Evolutionary conservation across 2,329 filamentous ascomycete species (phyloP), one percentile per base, ranked within the genome.

Genomic region (Fusarium sp.): DNA sequence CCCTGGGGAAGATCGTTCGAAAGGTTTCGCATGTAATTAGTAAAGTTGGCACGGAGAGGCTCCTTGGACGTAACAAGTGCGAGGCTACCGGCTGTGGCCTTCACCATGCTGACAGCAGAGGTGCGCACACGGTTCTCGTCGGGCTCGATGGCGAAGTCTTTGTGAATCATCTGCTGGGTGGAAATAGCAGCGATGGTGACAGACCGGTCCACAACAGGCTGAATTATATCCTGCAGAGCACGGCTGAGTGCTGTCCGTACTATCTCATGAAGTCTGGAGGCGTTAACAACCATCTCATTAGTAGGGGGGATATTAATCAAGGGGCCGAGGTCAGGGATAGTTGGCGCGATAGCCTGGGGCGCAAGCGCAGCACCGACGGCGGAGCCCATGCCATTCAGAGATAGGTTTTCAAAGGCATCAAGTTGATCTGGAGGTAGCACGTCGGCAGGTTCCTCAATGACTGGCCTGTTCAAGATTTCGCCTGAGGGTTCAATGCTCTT

Each of bases 1-100:
- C 91, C 91, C 49, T 92, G 90, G 50, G 92, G 88, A 34, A 96
- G 84, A 34, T 89, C 87, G 44, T 78, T 80, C 4, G 87, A 83
- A n/a, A 88, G 76, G 44, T 83, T 83, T 48, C 95, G 90, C 75
- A 99, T 93, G 73, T 98, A 96, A 77, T 98, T 99, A 50, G 91
- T 96, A 77, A 99, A 96, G 78, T 96, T 98, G 76, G 96, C 95
- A 59, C 95, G 88, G 13, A 99, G 83, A 13, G 95, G 95, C 75
- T 99, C 95, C 77, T 98, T 99, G 74, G 93, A 98, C 4, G 95
- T 99, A n/a, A 99, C 95, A 29, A 97, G 84, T 12, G 95, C 95
- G 52, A 99, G 83, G 72, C 93, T 97, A 35, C 95, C 95, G 24
- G 95, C 94, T 25, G 97, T 91, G 46, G 93, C 90, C 77, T 97